Evolutionary conservation across 2,329 filamentous ascomycete species (phyloP).

Genomic region (Karstenula rhodostoma): DNA sequence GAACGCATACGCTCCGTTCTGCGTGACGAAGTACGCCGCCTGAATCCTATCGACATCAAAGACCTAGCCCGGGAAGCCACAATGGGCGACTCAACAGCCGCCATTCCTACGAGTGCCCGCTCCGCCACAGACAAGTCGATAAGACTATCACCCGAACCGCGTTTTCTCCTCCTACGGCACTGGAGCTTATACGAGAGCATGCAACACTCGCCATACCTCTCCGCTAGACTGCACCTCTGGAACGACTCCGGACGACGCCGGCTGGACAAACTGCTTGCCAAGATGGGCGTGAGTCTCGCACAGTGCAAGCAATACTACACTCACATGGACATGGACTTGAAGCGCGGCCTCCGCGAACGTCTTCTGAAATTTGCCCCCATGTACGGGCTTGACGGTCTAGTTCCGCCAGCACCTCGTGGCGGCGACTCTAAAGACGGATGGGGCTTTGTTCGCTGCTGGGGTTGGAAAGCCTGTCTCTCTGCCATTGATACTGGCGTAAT

Average conservation of each 20-base stretch:
- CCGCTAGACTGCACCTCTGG: slow-evolving; percentile 92
- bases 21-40: slow-evolving; percentile 89
- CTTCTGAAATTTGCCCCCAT: slow-evolving; percentile 90
- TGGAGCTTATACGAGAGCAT: slow-evolving; percentile 99
- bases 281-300: slow-evolving; percentile 94
- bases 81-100: slow-evolving; percentile 73
- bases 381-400: slow-evolving; percentile 93
- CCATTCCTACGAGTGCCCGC: slow-evolving; percentile 86
- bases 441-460: slow-evolving; percentile 98
- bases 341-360: slow-evolving; percentile 83
- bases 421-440: slow-evolving; percentile 85
- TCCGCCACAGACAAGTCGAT: slow-evolving; percentile 93
- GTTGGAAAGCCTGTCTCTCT: slow-evolving; percentile 92
- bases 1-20: slow-evolving; percentile 85
- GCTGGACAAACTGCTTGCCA: slow-evolving; percentile 91
- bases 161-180: slow-evolving; percentile 89
- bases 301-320: slow-evolving; percentile 97
- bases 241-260: slow-evolving; percentile 87
- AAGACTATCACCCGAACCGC: slow-evolving; percentile 89
- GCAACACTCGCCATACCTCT: slow-evolving; percentile 95
- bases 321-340: slow-evolving; percentile 98
- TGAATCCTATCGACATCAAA: slow-evolving; percentile 78
- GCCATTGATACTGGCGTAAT: slow-evolving; percentile 95
- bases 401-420: slow-evolving; percentile 71
- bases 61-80: slow-evolving; percentile 68